Evolutionary conservation across 352 stramenopile species (phyloP), one percentile per base, ranked within the genome.

Genomic region (Phytophthora agathidicida): DNA sequence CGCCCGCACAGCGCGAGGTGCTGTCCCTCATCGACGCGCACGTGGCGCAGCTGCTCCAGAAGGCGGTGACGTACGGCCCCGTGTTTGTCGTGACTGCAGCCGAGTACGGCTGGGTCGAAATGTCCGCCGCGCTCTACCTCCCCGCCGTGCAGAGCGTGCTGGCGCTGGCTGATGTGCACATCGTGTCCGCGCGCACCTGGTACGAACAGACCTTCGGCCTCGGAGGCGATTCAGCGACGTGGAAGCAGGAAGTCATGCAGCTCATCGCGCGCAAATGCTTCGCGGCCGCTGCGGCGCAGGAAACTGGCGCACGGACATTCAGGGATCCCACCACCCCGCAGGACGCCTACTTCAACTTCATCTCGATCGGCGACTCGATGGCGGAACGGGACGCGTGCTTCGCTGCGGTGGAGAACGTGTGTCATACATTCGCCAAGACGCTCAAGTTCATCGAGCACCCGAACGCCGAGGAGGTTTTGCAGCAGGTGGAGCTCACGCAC

Each of bases 171-270:
- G 86, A 95, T 51, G 79, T 95, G 23, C 86, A 95, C 71, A 91
- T 95, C 33, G 86, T 95, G 14, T 95, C 86, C 31, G 86, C 86
- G 20, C 76, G 86, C 10, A 91, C 70, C 54, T 95, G 86, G 86
- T 95, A 93, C 58, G 86, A 95, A 59, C 81, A 92, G 67, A 95
- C 77, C 0, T 95, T 86, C 28, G 86, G 86, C 10, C 55, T 72
- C 5, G 83, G 83, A n/a, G 83, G 86, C 17, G 83, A 95, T 65
- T 88, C 86, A 30, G 85, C 78, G 24, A 68, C 64, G 7, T 95
- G 86, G 86, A 95, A 95, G 66, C 79, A 93, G 48, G 86, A 92
- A 24, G 83, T 93, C 43, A 93, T 95, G 80, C 80, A 91, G 59
- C 75, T 95, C 28, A 95, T 95, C 37, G 86, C 86, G 26, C 69